Base-by-base conservation (phyloP, 257 asterid genomes). In the Capsicum rhomboideum region DNA sequence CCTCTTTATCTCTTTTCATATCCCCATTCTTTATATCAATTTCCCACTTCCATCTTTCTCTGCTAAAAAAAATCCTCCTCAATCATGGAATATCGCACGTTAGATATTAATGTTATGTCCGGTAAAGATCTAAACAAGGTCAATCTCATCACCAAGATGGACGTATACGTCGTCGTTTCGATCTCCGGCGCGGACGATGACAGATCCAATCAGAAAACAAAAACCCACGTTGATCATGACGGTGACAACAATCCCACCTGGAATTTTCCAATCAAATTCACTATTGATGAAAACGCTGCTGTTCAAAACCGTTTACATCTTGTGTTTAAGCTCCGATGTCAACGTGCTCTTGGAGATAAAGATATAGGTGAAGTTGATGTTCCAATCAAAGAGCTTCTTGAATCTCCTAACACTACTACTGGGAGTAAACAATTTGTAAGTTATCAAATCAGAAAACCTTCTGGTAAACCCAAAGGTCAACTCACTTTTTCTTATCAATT, bases 361-460 rank as follows among this genome's bases (percentile, higher is more conserved):
- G 87, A 85, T 78, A 79, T 95, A 29, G 99, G 99, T 1, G 93
- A 91, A 63, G 98, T 92, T 42, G 88, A 83, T 58, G 95, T 95
- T 2, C 94, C 96, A 8, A 40, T 92, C 1, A 91, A 88, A 68
- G 98, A 95, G 29, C 97, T 95, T 46, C 85, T 91, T 8, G 91
- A 91, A 14, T 86, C 91, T 79, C 88, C 83, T 84, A 82, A 77
- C 3, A 81, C 82, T 23, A 83, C 40, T 10, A 83, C 54, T 7
- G 95, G 90, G 6, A 89, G 53, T 81, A 90, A 44, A 17, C 89
- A 87, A 46, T 88, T 90, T 44, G 92, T 94, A 59, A 92, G 91
- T 86, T 94, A 95, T 80, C 99, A 94, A 78, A 98, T 95, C 40
- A 92, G 86, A 83, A 95, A 92, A 53, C 99, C 96, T 37, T 87